Base-by-base conservation (phyloP, 2,329 filamentous ascomycete species). In the Talaromyces sp. region DNA sequence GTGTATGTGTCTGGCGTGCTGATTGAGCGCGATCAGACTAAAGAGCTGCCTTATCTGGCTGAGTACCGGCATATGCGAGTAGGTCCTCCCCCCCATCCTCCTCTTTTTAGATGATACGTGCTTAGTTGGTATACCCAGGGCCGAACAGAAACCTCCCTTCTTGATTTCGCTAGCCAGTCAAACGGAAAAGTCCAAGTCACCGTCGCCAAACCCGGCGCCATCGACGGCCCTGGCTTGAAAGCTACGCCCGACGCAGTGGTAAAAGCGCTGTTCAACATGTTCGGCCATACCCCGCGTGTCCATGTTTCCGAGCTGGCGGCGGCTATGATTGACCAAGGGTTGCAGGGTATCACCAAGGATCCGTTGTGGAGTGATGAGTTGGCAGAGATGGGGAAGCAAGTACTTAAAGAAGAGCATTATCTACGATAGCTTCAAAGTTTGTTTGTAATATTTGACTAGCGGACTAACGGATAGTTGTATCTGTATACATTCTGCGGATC, bases 61-160 rank as follows among this genome's bases (percentile, higher is more conserved):
- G 33, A 36, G 25, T 25, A 49, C 44, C 44, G n/a, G 1, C 44
- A 49, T 10, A 49, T 49, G 22, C 44, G 44, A 36, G 33, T 36
- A 36, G 3, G 33, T 13, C 9, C 8, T 5, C 28, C 8, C n/a
- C 30, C 39, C 10, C 13, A 3, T 4, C 7, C 15, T n/a, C 15
- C 13, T 33, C 13, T 11, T 1, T 1, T 13, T 3, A 4, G 11
- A 13, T 33, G 32, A 33, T 33, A 33, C 13, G 62, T 78, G 78
- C 68, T 81, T 75, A 5, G 68, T 9, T 47, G 27, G 2, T 27
- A 49, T 25, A 11, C 2, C 5, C 25, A 49, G 44, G 44, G 44
- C 15, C n/a, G 22, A 13, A 25, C 44, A 8, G 44, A 49, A 25
- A 49, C 9, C 10, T 8, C 11, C 4, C n/a, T 49, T 13, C 44